These are phyloP conservation scores for Clarireedia sp. DNA, from an alignment of 2,329 filamentous ascomycete species.

Conservation along the genomic window DNA sequence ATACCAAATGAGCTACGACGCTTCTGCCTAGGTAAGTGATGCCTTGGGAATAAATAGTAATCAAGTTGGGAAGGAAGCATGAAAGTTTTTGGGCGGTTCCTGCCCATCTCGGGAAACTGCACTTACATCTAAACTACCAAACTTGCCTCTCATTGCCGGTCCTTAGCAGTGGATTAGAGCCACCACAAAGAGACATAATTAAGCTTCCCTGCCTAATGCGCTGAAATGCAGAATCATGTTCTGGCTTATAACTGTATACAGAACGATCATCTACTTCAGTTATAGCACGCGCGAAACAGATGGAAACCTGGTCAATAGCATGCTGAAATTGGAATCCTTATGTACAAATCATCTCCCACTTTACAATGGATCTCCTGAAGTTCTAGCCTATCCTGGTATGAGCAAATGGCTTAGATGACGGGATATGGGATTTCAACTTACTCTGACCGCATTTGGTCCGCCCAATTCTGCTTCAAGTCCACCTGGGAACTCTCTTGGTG, in stretches of 20 bases:
- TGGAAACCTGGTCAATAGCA: not conserved
- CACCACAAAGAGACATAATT: no score
- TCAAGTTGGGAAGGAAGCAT: not conserved
- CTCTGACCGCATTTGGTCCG: slow-evolving; percentile 56
- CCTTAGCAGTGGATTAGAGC: not conserved
- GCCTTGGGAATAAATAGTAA: not conserved
- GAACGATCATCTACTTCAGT: not conserved
- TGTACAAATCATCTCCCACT: slow-evolving; percentile 29
- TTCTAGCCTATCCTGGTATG: slow-evolving; percentile 39
- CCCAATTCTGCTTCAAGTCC: slow-evolving; percentile 70
- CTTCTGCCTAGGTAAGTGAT: not conserved
- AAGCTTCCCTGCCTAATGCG: no score
- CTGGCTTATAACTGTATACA: not conserved
- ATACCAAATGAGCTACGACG: not conserved
- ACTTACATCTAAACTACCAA: not conserved
- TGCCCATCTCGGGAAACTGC: not conserved
- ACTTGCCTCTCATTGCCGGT: not conserved
- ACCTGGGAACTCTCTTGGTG: slow-evolving; percentile 62
- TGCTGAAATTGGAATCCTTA: slow-evolving; percentile 17
- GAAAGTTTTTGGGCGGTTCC: not conserved
- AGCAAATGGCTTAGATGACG: slow-evolving; percentile 5
- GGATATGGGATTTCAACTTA: slow-evolving; percentile 36
- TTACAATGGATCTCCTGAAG: slow-evolving; percentile 39
- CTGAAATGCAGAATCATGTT: no score
- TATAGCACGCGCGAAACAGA: not conserved